phyloP scores from a whole-genome alignment of 106 monocot species.

The Dendrobium huoshanense region DNA sequence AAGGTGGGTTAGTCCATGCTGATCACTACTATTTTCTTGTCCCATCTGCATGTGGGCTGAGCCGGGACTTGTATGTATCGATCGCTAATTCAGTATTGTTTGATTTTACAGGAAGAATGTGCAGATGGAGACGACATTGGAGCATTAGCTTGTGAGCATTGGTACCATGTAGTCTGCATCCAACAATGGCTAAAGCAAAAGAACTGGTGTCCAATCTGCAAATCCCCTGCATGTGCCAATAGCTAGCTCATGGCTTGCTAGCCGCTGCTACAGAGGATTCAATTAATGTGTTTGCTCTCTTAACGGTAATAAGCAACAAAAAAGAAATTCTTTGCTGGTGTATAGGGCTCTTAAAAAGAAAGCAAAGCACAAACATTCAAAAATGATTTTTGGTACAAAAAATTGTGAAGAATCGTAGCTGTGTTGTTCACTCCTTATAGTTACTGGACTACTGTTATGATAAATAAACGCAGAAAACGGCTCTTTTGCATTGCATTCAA shows the following conservation, averaged over 20 bases:
- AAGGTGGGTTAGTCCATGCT: too few species aligned
- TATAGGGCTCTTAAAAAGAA: background rate
- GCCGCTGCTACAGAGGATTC: background rate
- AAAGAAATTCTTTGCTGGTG: background rate
- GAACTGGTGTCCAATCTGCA: constrained; percentile 91
- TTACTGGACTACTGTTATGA: too few species aligned
- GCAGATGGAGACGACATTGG: constrained; percentile 45
- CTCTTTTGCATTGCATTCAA: too few species aligned
- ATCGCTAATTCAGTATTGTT: background rate
- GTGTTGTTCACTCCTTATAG: background rate
- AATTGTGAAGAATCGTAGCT: background rate
- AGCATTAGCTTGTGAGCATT: constrained; percentile 46
- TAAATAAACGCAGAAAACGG: too few species aligned
- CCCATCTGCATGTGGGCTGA: too few species aligned
- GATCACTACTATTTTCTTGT: too few species aligned
- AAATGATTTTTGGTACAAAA: background rate
- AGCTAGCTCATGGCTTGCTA: background rate
- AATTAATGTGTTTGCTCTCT: background rate
- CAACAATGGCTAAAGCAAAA: constrained; percentile 63
- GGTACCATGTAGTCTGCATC: constrained; percentile 53
- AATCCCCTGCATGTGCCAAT: constrained; percentile 18
- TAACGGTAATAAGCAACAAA: background rate
- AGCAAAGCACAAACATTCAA: background rate
- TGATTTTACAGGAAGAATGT: constrained; percentile 60
- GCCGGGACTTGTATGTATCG: background rate